Evolutionary conservation across 768 basidiomycete genomes (phyloP).

Genomic region (Rhizopogon sp.): DNA sequence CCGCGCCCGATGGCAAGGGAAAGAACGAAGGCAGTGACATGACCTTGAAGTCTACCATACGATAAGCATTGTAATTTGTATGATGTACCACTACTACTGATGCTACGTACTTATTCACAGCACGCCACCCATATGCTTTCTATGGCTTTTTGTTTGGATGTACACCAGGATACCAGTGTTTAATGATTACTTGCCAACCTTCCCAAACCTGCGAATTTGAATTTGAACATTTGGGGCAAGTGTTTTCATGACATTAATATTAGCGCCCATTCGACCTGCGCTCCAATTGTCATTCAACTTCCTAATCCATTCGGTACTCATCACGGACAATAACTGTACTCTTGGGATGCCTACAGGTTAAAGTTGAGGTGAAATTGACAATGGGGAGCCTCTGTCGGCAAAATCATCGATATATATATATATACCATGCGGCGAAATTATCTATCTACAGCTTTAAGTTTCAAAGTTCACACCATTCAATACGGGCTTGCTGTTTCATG

Average conservation of each 20-base stretch:
- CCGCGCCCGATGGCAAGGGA: constrained; percentile 12
- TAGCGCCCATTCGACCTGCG: neutral
- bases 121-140: neutral
- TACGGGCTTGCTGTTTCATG: too few species aligned
- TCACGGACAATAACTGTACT: too few species aligned
- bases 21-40: constrained; percentile 19
- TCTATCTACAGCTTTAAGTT: too few species aligned
- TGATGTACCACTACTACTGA: constrained; percentile 2
- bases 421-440: too few species aligned
- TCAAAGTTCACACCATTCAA: too few species aligned
- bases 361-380: too few species aligned
- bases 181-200: neutral
- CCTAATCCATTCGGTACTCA: neutral
- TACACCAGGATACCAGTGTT: neutral
- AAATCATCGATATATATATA: too few species aligned
- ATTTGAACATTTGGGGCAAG: neutral
- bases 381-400: too few species aligned
- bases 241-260: too few species aligned
- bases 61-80: constrained; percentile 10
- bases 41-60: constrained; percentile 19
- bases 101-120: constrained; percentile 5
- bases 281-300: neutral
- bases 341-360: too few species aligned
- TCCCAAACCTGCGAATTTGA: neutral
- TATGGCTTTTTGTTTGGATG: neutral